Evolutionary conservation across 2,329 filamentous ascomycete genomes (phyloP), one percentile per base, ranked within the genome.

Genomic region (Madurella fahalii): DNA sequence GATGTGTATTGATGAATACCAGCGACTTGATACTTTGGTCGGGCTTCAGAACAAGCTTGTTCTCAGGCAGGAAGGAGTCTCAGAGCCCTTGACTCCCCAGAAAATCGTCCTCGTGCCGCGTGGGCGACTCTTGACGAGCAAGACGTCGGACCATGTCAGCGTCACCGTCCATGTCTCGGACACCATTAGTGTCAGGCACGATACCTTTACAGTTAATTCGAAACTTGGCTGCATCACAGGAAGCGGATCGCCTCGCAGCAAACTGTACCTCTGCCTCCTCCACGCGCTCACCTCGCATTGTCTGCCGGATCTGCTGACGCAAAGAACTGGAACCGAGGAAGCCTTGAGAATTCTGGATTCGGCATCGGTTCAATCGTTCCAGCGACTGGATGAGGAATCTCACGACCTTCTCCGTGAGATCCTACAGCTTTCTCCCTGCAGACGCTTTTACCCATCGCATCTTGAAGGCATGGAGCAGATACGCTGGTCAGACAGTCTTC

Each of bases 201-300:
- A 81, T 44, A 59, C 67, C 0, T 86, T 80, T 58, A 60, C 65
- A 0, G 63, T 87, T 0, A 78, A 86, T 55, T 44, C 58, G 0
- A 65, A 66, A 1, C 72, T 87, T 0, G 75, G 80, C 0, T 69
- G 76, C 2, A 61, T 87, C 0, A 56, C 72, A 0, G 78, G 80
- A 16, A 79, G 76, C 57, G 77, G 76, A 0, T 77, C 68, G 12
- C 45, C 83, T 0, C 71, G 75, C 11, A 80, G 78, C 63, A 80
- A 77, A 49, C 67, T 87, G 0, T 72, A 75, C 16, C 67, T 82
- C 0, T 69, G 69, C 9, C 77, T 78, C 30, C 64, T 85, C 0
- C 81, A 85, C 57, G 80, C 76, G 0, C 53, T 82, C 0, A 85
- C 82, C 0, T 79, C 80, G 0, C 72, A 74, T 47, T 79, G 72